Base-by-base conservation (phyloP, 768 basidiomycete species). In the Russula griseocarnosa region DNA sequence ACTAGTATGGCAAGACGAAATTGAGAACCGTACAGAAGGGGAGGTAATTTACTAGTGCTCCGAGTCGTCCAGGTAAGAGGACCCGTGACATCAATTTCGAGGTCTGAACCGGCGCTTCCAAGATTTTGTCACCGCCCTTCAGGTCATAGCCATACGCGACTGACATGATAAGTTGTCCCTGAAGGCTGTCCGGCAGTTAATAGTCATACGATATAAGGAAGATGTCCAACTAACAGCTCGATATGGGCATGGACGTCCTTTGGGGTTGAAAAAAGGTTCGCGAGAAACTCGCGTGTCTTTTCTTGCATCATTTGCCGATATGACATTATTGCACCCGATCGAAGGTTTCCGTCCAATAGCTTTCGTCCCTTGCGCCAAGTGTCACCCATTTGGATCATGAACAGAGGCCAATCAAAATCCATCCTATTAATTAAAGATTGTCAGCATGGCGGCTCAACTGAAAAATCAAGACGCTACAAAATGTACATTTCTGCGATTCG, bases 141-240 rank as follows among this genome's bases (percentile, higher is more conserved):
- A 61, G 30, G n/a, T 65, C 59, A 32, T 62, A 61, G 3, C 62
- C 62, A 24, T 54, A 63, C 1, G 55, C 26, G 36, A 63, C 8
- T 1, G 62, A 53, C 52, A 59, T 63, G 26, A 58, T 40, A 24
- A 55, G 6, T 51, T 44, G 22, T 34, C 47, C 61, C n/a, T 53
- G 60, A 28, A 53, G 52, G 4, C 60, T 60, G 6, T 5, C 18
- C 24, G 4, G 3, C 2, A 7, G 30, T 60, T 34, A 60, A 28
- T 22, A 5, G 5, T 11, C 18, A 14, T 10, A 11, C 8, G 14
- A 53, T 5, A 18, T 3, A 49, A n/a, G 22, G 4, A 18, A 20
- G 52, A 3, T 5, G 8, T 0, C 10, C 11, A 20, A 24, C 51
- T 22, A 22, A 65, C 63, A 42, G 13, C 5, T 36, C 10, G 14